Evolutionary conservation across 345 rosid genomes (phyloP).

Genomic region (Hevea brasiliensis): DNA sequence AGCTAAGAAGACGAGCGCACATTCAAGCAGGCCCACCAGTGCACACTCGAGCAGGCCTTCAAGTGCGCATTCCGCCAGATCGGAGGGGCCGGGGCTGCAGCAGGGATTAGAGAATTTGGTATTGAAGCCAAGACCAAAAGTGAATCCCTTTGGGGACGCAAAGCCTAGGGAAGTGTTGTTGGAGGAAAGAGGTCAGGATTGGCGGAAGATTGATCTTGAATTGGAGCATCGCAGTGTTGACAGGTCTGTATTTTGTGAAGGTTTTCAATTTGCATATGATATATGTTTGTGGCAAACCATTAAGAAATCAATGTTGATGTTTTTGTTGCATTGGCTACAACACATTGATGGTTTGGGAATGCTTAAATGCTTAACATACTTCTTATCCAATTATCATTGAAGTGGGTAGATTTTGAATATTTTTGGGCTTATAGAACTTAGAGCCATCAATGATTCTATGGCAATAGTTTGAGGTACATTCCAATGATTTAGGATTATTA

Average conservation of each 20-base stretch:
- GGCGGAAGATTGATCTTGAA: slow-evolving; percentile 88
- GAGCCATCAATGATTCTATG: background rate
- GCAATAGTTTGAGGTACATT: background rate
- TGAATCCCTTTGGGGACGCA: slow-evolving; percentile 96
- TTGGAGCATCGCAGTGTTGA: slow-evolving; percentile 85
- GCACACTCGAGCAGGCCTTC: slow-evolving; percentile 92
- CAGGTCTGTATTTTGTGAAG: slow-evolving; percentile 42
- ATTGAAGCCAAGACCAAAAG: slow-evolving; percentile 68
- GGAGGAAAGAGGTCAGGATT: slow-evolving; percentile 82
- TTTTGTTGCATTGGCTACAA: background rate
- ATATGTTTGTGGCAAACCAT: background rate
- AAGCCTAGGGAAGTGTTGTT: slow-evolving; percentile 92
- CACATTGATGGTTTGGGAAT: background rate
- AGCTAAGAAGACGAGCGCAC: slow-evolving; percentile 50
- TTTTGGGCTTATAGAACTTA: background rate
- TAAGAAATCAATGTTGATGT: background rate
- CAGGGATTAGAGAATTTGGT: slow-evolving; percentile 53
- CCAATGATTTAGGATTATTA: background rate
- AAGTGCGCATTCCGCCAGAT: slow-evolving; percentile 78
- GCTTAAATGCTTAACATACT: background rate
- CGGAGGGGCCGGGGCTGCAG: slow-evolving; percentile 56
- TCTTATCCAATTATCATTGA: background rate
- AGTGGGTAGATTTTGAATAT: background rate
- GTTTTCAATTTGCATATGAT: background rate
- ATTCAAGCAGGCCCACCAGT: slow-evolving; percentile 78